Evolutionary conservation across 441 rosid species (phyloP).

Genomic region (Syzygium malaccense): DNA sequence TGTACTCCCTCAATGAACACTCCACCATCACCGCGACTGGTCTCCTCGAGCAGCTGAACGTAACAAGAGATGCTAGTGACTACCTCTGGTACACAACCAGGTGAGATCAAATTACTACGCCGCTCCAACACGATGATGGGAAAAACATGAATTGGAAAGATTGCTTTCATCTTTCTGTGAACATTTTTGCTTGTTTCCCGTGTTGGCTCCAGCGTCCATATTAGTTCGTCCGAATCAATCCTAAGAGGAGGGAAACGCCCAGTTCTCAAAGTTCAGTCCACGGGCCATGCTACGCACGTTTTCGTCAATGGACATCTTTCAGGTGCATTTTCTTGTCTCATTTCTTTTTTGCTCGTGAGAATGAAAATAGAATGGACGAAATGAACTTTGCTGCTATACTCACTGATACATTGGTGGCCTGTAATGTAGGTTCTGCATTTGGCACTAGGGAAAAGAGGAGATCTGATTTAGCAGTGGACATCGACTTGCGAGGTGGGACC

Average conservation of each 20-base stretch:
- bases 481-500: slow-evolving; percentile 16
- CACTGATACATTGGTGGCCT: not conserved
- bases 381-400: not conserved
- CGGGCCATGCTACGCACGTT: slow-evolving; percentile 28
- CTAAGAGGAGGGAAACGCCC: slow-evolving; percentile 6
- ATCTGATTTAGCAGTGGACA: slow-evolving; percentile 8
- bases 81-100: slow-evolving; percentile 42
- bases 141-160: not conserved
- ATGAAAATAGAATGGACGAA: not conserved
- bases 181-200: not conserved
- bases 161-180: not conserved
- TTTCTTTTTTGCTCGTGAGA: not conserved
- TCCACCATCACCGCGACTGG: slow-evolving; percentile 16
- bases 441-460: slow-evolving; percentile 17
- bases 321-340: slow-evolving; percentile 13
- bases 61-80: slow-evolving; percentile 37
- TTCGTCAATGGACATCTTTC: slow-evolving; percentile 32
- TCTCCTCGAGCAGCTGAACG: slow-evolving; percentile 32
- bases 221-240: slow-evolving; percentile 21
- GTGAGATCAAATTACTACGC: not conserved
- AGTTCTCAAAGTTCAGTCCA: slow-evolving; percentile 20
- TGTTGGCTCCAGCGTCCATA: slow-evolving; percentile 11
- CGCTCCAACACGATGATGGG: not conserved
- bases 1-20: slow-evolving; percentile 13
- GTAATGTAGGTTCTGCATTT: slow-evolving; percentile 22